Percentiles rank a stretch among this genome's conserved stretches.
phyloP scores from a whole-genome alignment of 164 flowering plant genomes.

The Malania oleifera region DNA sequence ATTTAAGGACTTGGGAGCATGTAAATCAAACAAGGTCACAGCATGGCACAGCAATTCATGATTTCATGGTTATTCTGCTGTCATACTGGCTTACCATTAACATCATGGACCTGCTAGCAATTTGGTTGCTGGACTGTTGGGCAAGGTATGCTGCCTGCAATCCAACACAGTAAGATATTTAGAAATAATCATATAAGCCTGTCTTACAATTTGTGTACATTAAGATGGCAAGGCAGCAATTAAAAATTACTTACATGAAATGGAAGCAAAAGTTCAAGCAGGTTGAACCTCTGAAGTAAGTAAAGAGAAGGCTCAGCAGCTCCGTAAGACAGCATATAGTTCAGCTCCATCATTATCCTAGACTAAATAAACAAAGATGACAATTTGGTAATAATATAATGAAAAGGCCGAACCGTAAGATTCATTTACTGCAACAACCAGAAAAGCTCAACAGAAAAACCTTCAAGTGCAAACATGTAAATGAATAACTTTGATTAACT shows the following conservation, averaged over 20 bases:
- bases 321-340: slow-evolving; percentile 91
- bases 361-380: slow-evolving; percentile 30
- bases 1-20: neutral
- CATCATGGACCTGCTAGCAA: slow-evolving; percentile 44
- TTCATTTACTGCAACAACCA: no score
- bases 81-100: slow-evolving; percentile 55
- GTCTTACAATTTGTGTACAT: neutral
- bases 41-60: no score
- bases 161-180: slow-evolving; percentile 3
- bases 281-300: slow-evolving; percentile 57
- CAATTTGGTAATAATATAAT: neutral
- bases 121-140: slow-evolving; percentile 26
- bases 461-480: neutral
- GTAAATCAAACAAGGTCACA: no score
- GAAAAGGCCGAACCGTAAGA: neutral
- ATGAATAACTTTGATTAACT: no score
- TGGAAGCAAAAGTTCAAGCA: slow-evolving; percentile 71
- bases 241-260: slow-evolving; percentile 56
- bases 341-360: slow-evolving; percentile 80
- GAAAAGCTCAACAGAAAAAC: no score
- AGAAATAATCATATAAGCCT: slow-evolving; percentile 11
- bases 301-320: slow-evolving; percentile 72
- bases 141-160: slow-evolving; percentile 78
- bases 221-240: neutral
- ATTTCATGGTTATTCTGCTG: neutral